phyloP scores from a whole-genome alignment of 208 protist genomes.

The Giardia muris region DNA sequence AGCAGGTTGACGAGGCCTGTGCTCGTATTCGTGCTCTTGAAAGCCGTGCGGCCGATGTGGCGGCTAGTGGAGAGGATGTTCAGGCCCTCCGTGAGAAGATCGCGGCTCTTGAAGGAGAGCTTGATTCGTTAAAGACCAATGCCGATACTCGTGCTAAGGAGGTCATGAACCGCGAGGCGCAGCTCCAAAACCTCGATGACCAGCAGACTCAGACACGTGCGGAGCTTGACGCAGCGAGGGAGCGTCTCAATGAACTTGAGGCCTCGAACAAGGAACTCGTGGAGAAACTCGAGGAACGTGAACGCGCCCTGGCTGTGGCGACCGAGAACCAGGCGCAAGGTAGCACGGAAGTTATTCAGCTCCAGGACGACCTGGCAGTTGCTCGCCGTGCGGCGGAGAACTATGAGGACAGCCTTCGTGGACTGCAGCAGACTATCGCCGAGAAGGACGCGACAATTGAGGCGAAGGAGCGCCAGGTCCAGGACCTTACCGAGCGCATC shows the following conservation, averaged over 20 bases:
- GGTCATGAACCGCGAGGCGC: neutral
- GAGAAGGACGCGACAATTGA: neutral
- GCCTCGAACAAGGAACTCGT: neutral
- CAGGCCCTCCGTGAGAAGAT: neutral
- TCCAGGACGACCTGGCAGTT: neutral
- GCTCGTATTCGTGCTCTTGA: neutral
- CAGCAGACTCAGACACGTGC: neutral
- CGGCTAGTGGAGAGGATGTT: neutral
- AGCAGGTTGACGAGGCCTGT: neutral
- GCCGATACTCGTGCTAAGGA: neutral
- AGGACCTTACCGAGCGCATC: neutral
- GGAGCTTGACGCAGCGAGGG: neutral
- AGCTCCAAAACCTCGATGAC: neutral
- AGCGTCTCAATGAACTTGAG: neutral
- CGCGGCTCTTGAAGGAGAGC: neutral
- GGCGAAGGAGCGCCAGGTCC: neutral
- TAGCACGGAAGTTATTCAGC: neutral
- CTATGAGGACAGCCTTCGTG: neutral
- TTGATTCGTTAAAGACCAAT: neutral
- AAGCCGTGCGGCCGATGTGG: neutral
- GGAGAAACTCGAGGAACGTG: neutral
- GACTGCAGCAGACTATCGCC: neutral
- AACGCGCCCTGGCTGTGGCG: neutral
- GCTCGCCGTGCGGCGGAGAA: neutral
- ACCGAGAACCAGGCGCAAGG: neutral